A percentile compares a stretch with the other conserved stretches of the same genome.
Conservation (phyloP, 2,329 filamentous ascomycete species). For the Emericellopsis atlantica region DNA sequence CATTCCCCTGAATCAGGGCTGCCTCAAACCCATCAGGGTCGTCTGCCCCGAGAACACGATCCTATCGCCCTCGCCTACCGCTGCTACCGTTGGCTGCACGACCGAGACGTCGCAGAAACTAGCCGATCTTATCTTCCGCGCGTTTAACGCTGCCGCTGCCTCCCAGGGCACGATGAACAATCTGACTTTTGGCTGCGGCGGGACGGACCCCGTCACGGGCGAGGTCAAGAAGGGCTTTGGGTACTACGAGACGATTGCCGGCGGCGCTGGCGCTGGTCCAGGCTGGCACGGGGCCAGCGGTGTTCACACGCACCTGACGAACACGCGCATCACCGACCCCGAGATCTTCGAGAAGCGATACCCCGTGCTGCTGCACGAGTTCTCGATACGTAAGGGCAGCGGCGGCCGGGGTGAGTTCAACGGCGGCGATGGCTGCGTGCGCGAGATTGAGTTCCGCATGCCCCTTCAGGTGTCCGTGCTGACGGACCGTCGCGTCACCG, state of each 20-base stretch:
- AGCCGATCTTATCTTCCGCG: slow-evolving; percentile 71
- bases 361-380: slow-evolving; percentile 51
- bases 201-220: slow-evolving; percentile 46
- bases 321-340: slow-evolving; percentile 67
- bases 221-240: slow-evolving; percentile 49
- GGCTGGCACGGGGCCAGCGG: slow-evolving; percentile 61
- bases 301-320: slow-evolving; percentile 73
- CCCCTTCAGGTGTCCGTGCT: slow-evolving; percentile 65
- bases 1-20: slow-evolving; percentile 80
- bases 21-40: slow-evolving; percentile 64
- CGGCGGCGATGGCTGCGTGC: slow-evolving; percentile 62
- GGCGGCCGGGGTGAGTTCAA: slow-evolving; percentile 43
- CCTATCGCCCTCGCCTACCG: slow-evolving; percentile 61
- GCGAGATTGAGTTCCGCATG: slow-evolving; percentile 69
- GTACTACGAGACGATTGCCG: slow-evolving; percentile 75
- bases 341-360: slow-evolving; percentile 68
- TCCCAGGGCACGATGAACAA: slow-evolving; percentile 76
- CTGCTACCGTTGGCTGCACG: slow-evolving; percentile 75
- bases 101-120: slow-evolving; percentile 70
- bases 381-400: slow-evolving; percentile 47
- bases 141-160: slow-evolving; percentile 68
- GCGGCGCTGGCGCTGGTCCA: slow-evolving; percentile 59
- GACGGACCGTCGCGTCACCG: slow-evolving; percentile 63
- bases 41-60: slow-evolving; percentile 61
- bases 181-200: slow-evolving; percentile 72